Percentiles rank a stretch among this genome's conserved stretches.
Evolutionary conservation across 2,329 filamentous ascomycete species (phyloP).

Genomic region (Pestalotiopsis sp.): DNA sequence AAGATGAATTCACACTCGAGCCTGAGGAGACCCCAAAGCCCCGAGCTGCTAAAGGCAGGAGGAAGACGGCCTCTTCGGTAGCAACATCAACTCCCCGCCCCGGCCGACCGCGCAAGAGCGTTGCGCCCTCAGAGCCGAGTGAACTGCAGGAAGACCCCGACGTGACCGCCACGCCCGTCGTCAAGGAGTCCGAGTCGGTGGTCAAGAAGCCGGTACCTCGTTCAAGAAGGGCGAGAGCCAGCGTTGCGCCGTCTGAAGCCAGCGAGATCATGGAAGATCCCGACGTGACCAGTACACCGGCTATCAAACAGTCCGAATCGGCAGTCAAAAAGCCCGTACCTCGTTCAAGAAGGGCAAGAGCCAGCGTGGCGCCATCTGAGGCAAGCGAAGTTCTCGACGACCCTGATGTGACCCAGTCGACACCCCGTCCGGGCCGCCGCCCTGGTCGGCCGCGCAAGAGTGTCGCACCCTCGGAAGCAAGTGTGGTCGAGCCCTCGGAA

Average conservation of each 20-base stretch:
- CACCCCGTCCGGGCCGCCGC: slow-evolving; percentile 28
- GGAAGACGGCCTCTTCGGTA: slow-evolving; percentile 39
- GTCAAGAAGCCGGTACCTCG: background rate
- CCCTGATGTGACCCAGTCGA: slow-evolving; percentile 47
- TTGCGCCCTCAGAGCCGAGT: slow-evolving; percentile 56
- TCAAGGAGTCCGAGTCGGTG: background rate
- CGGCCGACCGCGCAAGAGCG: slow-evolving; percentile 46
- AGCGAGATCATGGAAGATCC: slow-evolving; percentile 49
- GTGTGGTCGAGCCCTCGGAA: slow-evolving; percentile 53
- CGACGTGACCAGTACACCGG: slow-evolving; percentile 35
- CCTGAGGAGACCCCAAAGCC: slow-evolving; percentile 56
- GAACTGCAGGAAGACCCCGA: slow-evolving; percentile 40
- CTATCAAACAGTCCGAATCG: background rate
- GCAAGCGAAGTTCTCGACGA: slow-evolving; percentile 61
- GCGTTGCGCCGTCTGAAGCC: slow-evolving; percentile 48
- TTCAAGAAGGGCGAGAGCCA: slow-evolving; percentile 22
- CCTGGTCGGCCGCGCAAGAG: slow-evolving; percentile 22
- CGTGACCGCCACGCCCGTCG: slow-evolving; percentile 34
- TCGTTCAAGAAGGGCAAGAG: slow-evolving; percentile 17
- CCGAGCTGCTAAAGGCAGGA: slow-evolving; percentile 39
- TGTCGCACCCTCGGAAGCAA: slow-evolving; percentile 50
- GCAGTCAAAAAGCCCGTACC: background rate
- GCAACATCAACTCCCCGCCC: slow-evolving; percentile 46
- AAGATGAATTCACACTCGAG: slow-evolving; percentile 81
- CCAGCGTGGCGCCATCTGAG: slow-evolving; percentile 43